phyloP scores from a whole-genome alignment of 495 filamentous ascomycete genomes.

The Bryoglossum gracile region DNA sequence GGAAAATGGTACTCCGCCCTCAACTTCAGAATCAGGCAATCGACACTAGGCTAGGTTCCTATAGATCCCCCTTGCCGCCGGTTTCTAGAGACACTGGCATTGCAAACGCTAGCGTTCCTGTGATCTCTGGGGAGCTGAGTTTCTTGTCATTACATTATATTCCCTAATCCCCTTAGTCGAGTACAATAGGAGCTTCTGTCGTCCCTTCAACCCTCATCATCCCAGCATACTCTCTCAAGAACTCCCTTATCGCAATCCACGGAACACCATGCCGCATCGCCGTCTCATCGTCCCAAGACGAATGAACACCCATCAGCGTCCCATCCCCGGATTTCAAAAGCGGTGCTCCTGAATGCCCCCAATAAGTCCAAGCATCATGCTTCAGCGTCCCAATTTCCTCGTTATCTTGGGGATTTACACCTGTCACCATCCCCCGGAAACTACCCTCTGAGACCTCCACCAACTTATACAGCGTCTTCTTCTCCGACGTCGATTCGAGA shows the following conservation, averaged over 20 bases:
- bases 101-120: too few relatives aligned
- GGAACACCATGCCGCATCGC: conserved; percentile 34
- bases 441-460: conserved; percentile 31
- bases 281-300: conserved; percentile 38
- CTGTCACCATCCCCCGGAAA: conserved; percentile 29
- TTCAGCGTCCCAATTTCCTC: conserved; percentile 36
- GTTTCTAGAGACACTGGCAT: too few relatives aligned
- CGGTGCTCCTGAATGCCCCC: conserved; percentile 39
- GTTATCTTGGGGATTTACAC: conserved; percentile 33
- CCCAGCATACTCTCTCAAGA: background rate
- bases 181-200: too few relatives aligned
- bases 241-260: conserved; percentile 24
- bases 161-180: too few relatives aligned
- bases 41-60: too few relatives aligned
- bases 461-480: conserved; percentile 32
- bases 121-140: too few relatives aligned
- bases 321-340: conserved; percentile 25
- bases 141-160: too few relatives aligned
- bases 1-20: too few relatives aligned
- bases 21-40: too few relatives aligned
- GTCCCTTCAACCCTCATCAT: too few relatives aligned
- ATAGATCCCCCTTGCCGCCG: too few relatives aligned
- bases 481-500: conserved; percentile 27
- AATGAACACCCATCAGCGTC: conserved; percentile 35
- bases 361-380: conserved; percentile 43